A percentile compares a stretch with the other conserved stretches of the same genome.
Evolutionary conservation across 1,139 yeast genomes (phyloP).

Genomic region (Spencermartinsiella ligniputridi): DNA sequence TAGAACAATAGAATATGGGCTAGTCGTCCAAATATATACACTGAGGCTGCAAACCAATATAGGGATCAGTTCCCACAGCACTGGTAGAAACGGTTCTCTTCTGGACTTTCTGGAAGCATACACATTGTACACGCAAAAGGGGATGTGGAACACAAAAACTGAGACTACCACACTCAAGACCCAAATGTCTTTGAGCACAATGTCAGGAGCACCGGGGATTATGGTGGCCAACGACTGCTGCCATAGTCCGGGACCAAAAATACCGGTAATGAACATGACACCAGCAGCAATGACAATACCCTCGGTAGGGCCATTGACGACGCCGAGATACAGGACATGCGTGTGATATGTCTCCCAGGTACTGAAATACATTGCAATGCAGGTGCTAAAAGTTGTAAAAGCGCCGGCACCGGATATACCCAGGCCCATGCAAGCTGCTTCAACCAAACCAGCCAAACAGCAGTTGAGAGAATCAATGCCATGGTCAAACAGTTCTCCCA

Average conservation of each 20-base stretch:
- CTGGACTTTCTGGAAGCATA: constrained; percentile 43
- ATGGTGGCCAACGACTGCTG: constrained; percentile 28
- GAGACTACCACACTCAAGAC: constrained; percentile 44
- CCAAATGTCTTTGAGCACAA: constrained; percentile 33
- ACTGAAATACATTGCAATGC: constrained; percentile 65
- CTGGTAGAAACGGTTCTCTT: constrained; percentile 41
- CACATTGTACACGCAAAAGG: constrained; percentile 53
- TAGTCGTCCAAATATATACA: constrained; percentile 33
- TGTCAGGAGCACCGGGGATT: constrained; percentile 5
- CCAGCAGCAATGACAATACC: constrained; percentile 60
- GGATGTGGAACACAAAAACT: constrained; percentile 45
- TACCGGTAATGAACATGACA: constrained; percentile 53
- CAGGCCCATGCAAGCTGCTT: constrained; percentile 38
- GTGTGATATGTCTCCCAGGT: constrained; percentile 84
- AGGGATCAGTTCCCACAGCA: constrained; percentile 37
- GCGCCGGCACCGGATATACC: constrained; percentile 38
- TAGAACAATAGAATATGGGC: constrained; percentile 35
- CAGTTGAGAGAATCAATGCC: constrained; percentile 75
- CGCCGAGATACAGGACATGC: constrained; percentile 61
- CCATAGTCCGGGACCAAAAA: constrained; percentile 60
- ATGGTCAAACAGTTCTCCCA: constrained; percentile 79
- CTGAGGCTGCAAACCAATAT: constrained; percentile 27
- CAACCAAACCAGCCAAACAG: constrained; percentile 38
- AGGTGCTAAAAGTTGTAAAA: constrained; percentile 58
- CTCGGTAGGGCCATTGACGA: constrained; percentile 76